Base-by-base conservation (phyloP, 164 flowering plant genomes). In the Echeveria elegans region DNA sequence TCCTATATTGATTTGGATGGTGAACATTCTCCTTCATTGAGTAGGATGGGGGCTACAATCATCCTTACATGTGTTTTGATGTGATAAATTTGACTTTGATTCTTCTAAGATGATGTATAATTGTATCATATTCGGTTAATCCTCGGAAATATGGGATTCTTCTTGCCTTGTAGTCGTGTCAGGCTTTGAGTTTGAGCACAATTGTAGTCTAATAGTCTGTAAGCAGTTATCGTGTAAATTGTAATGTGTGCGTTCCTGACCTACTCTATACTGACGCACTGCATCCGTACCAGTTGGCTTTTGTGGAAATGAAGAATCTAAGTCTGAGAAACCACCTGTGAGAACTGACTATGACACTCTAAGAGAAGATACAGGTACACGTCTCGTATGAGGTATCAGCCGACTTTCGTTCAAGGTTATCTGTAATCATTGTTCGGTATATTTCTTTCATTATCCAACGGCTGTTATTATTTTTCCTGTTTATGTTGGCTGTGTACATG, bases 341-440 rank as follows among this genome's bases (percentile, higher is more conserved):
- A 92, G 81, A 82, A 92, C 98, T 60, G 98, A 92, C 77, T 80
- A 78, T 63, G 98, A 92, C 69, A 87, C 96, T 65, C 84, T 92
- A 43, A 79, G 88, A 78, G 96, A 92, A 74, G 98, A 69, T 90
- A 90, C 74, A 68, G 98, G 97, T 90, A 72, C 62, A 72, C 45
- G 21, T 64, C 66, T 29, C 36, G 12, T 48, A 56, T 34, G 18
- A 64, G 28, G 12, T 69, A 21, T 24, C 23, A 28, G 66, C 36
- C n/a, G 65, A 28, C 29, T 65, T 26, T 41, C n/a, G n/a, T n/a
- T n/a, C 8, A 28, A 32, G 12, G 5, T 41, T n/a, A n/a, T 65
- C 4, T 21, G 52, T 41, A 26, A 40, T 43, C 23, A 14, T 45
- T 21, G 21, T 16, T 10, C 3, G 28, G 31, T 40, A 11, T 43